phyloP scores from a whole-genome alignment of 768 basidiomycete species.

The Lactarius sanguifluus region DNA sequence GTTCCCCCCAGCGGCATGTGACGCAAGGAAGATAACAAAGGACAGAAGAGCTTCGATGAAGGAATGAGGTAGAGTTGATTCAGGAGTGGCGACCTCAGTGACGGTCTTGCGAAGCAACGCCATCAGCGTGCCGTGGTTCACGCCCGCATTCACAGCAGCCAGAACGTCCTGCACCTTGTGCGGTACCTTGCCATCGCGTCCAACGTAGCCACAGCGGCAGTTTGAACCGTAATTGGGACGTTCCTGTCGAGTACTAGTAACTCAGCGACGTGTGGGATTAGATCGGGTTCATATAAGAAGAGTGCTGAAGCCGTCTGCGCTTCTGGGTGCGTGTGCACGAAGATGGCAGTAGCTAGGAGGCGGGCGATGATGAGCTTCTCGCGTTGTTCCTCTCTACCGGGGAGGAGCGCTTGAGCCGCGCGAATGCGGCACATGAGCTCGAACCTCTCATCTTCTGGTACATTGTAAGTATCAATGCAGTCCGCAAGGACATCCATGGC shows the following conservation, averaged over 20 bases:
- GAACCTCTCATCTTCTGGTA: constrained; percentile 83
- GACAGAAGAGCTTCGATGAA: constrained; percentile 83
- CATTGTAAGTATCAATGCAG: constrained; percentile 58
- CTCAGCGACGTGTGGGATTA: constrained; percentile 85
- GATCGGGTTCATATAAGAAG: constrained; percentile 93
- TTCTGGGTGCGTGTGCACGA: constrained; percentile 84
- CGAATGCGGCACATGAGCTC: constrained; percentile 87
- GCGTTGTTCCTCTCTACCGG: constrained; percentile 58
- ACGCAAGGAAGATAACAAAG: constrained; percentile 85
- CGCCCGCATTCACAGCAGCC: constrained; percentile 88
- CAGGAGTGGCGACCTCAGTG: constrained; percentile 62
- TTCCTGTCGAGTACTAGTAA: constrained; percentile 78
- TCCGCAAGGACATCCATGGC: constrained; percentile 80
- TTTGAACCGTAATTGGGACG: constrained; percentile 72
- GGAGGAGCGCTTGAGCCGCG: constrained; percentile 65
- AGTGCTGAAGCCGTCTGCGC: constrained; percentile 73
- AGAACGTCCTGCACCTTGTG: constrained; percentile 83
- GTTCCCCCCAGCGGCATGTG: constrained; percentile 80
- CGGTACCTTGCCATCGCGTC: constrained; percentile 89
- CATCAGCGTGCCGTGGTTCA: constrained; percentile 95
- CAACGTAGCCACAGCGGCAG: constrained; percentile 82
- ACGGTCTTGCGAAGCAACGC: constrained; percentile 82
- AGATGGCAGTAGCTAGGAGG: constrained; percentile 86
- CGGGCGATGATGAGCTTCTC: constrained; percentile 80
- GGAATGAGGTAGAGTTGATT: constrained; percentile 65